Conservation (phyloP, 2,329 filamentous ascomycete species). For the Diaporthe vaccinii region DNA sequence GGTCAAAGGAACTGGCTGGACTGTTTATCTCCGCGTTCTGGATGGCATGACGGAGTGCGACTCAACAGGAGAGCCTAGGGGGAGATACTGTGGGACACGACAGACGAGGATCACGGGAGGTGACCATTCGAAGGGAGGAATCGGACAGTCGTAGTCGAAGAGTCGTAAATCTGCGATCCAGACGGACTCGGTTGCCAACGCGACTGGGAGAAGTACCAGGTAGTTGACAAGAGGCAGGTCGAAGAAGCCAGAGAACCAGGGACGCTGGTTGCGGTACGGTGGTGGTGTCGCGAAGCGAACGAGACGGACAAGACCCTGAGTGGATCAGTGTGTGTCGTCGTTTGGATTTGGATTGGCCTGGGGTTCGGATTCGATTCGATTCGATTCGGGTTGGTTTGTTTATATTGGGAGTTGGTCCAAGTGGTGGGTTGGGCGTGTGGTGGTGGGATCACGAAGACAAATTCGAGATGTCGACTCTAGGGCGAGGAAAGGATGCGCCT, state of each 20-base stretch:
- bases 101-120: conserved; percentile 39
- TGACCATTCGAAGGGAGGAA: conserved; percentile 32
- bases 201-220: conserved; percentile 12
- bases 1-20: conserved; percentile 55
- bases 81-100: conserved; percentile 39
- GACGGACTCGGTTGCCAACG: conserved; percentile 34
- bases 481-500: conserved; percentile 47
- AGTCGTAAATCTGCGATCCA: background rate
- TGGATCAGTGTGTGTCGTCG: conserved; percentile 4
- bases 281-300: conserved; percentile 12
- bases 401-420: conserved; percentile 30
- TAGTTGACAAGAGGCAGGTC: conserved; percentile 12
- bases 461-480: conserved; percentile 46
- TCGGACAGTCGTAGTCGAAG: conserved; percentile 24
- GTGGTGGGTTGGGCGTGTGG: conserved; percentile 41
- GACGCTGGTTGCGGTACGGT: conserved; percentile 1
- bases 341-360: background rate
- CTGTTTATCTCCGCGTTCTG: conserved; percentile 65
- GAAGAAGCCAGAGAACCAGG: conserved; percentile 18
- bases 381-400: conserved; percentile 22
- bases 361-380: conserved; percentile 11
- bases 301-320: conserved; percentile 10
- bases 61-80: conserved; percentile 50
- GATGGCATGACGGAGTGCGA: conserved; percentile 71
- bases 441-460: conserved; percentile 41